These are phyloP conservation scores for Fusarium protoensiforme DNA, from an alignment of 2,329 filamentous ascomycete genomes.

Conservation along the genomic window DNA sequence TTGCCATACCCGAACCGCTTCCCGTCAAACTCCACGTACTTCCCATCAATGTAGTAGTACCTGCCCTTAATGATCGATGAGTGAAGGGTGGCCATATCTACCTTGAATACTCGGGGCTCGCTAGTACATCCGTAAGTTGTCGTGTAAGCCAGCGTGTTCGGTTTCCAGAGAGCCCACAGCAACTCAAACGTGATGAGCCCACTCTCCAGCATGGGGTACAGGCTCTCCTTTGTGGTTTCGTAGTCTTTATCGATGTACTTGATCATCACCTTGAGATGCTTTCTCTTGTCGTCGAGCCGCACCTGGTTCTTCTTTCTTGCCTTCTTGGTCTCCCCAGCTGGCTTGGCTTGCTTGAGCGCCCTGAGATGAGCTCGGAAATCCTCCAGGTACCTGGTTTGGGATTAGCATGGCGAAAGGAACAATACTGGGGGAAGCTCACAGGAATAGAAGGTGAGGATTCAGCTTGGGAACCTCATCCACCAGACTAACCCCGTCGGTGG, in stretches of 20 bases:
- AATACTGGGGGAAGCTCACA: slow-evolving; percentile 53
- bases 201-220: slow-evolving; percentile 83
- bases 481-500: slow-evolving; percentile 70
- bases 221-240: slow-evolving; percentile 77
- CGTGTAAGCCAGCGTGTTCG: slow-evolving; percentile 81
- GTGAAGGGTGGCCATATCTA: slow-evolving; percentile 80
- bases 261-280: slow-evolving; percentile 77
- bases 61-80: slow-evolving; percentile 75
- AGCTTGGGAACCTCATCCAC: slow-evolving; percentile 82
- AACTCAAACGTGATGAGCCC: slow-evolving; percentile 91
- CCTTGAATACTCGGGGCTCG: slow-evolving; percentile 84
- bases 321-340: slow-evolving; percentile 59
- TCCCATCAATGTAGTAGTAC: slow-evolving; percentile 81
- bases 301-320: slow-evolving; percentile 71
- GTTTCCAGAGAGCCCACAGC: slow-evolving; percentile 90
- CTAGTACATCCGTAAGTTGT: slow-evolving; percentile 81
- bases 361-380: slow-evolving; percentile 75
- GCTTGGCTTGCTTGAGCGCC: slow-evolving; percentile 69
- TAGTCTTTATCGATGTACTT: slow-evolving; percentile 87
- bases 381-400: slow-evolving; percentile 74
- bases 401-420: not conserved
- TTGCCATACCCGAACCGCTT: slow-evolving; percentile 84
- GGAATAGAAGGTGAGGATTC: slow-evolving; percentile 76
- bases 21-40: slow-evolving; percentile 89
- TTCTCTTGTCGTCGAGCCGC: slow-evolving; percentile 66